Base-by-base conservation (phyloP, 371 early-diverging fungal species). In the Mortierella sp. region DNA sequence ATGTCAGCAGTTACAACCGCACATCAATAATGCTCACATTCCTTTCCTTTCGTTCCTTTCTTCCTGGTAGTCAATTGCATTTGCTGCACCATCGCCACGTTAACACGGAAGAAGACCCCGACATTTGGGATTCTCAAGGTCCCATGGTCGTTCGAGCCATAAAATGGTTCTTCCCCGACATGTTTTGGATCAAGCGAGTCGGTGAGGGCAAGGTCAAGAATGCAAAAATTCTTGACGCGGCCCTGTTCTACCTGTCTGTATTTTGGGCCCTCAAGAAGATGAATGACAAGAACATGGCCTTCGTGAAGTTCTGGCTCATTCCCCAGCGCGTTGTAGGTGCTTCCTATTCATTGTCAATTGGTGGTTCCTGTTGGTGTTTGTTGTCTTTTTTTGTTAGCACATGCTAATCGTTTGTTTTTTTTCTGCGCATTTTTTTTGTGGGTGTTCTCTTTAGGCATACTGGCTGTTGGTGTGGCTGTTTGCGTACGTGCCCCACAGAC, bases 161-260 rank as follows among this genome's bases (percentile, higher is more conserved):
- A 78, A 84, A 84, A 55, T 84, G 85, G 85, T 84, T 84, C 73
- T 64, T 77, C 24, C 85, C 85, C 0, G 85, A 84, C 37, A 57
- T 46, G 21, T 81, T 84, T 44, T 84, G 85, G 85, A n/a, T 80
- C 55, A 75, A 69, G 34, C 24, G 54, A 0, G 59, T 78, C 3
- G 13, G 80, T n/a, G 5, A 5, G 11, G 78, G 75, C n/a, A 28
- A 73, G 19, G 48, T 80, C 46, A 70, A 77, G 48, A 51, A 75
- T 21, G 37, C 78, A 21, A 81, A 80, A n/a, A 28, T 81, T 2
- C 0, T 67, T 1, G 54, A 80, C 14, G 57, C 78, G 2, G 34
- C 40, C 0, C 5, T 84, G 21, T 84, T 59, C 61, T 84, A 84
- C 26, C 16, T 74, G 34, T 24, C 28, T 24, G 46, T 81, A 26